A percentile compares a stretch with the other conserved stretches of the same genome.
Evolutionary conservation across 768 basidiomycete species (phyloP).

Genomic region (Myochromella boudieri): DNA sequence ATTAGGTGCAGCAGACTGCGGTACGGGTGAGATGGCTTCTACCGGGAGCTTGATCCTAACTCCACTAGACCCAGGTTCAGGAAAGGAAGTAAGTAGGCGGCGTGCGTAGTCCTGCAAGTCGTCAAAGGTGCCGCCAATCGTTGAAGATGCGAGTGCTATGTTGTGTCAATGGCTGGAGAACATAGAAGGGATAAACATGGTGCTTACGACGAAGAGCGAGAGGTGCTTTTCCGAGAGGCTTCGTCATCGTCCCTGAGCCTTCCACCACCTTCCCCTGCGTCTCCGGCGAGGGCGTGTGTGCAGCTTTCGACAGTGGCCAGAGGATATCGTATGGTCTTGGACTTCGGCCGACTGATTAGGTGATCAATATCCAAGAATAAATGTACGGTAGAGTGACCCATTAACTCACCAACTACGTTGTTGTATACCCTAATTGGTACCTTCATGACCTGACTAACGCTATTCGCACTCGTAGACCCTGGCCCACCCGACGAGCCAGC

Average conservation of each 20-base stretch:
- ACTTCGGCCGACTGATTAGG: conserved; percentile 46
- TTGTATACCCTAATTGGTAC: conserved; percentile 93
- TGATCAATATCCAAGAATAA: background rate
- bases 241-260: conserved; percentile 17
- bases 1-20: conserved; percentile 24
- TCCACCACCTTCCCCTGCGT: conserved; percentile 40
- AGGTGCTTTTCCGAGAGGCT: conserved; percentile 16
- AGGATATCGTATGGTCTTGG: conserved; percentile 78
- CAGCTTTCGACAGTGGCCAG: conserved; percentile 64
- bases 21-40: conserved; percentile 23
- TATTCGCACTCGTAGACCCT: conserved; percentile 40
- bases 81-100: conserved; percentile 47
- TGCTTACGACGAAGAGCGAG: conserved; percentile 25
- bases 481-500: conserved; percentile 39
- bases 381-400: background rate
- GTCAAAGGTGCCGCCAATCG: conserved; percentile 31
- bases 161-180: background rate
- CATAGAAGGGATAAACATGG: background rate
- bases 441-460: conserved; percentile 78
- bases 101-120: conserved; percentile 56
- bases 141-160: conserved; percentile 14
- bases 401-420: conserved; percentile 72
- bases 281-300: conserved; percentile 30
- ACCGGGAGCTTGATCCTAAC: conserved; percentile 24
- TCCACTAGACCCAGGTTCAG: conserved; percentile 27